Evolutionary conservation across 352 stramenopile species (phyloP), one percentile per base, ranked within the genome.

Genomic region (Phytophthora meadii): DNA sequence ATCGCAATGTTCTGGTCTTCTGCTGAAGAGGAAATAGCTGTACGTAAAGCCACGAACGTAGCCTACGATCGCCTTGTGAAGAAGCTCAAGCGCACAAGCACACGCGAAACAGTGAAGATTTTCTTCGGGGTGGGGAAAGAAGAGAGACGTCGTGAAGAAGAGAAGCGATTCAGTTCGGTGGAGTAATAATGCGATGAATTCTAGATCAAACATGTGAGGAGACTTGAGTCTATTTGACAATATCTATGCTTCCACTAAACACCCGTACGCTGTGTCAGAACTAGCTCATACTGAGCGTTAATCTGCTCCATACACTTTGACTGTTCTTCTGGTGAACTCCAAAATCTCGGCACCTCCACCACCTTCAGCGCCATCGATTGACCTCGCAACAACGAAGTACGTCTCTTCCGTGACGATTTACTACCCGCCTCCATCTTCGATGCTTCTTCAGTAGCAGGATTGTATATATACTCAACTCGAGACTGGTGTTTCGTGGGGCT

Each of bases 21-120:
- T 15, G 45, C 57, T 47, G 41, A 65, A 65, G 65, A 73, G 53
- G 65, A 73, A 44, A 27, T 27, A 47, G 59, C 58, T 7, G 61
- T 69, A n/a, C 65, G 65, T 2, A 59, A 45, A 39, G 19, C 65
- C 9, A 73, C 59, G 10, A 65, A 46, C n/a, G 10, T 45, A 17
- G 65, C 59, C 17, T 73, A 73, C 41, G 65, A 73, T 39, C 59
- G 65, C 11, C 53, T 73, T 27, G 65, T 69, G 17, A 73, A 69
- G 28, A 65, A 52, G 4, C 40, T 57, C 11, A 54, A 68, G 34
- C 60, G 28, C 40, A 52, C 15, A 4, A 58, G 34, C 41, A 73
- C 55, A 30, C 58, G 47, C 5, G 52, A 69, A 30, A 47, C 52
- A 28, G 19, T 73, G 15, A 49, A 28, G 47, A 40, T 42, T 1